Conservation (phyloP, 2,329 filamentous ascomycete species). For the Ascochyta fabae region DNA sequence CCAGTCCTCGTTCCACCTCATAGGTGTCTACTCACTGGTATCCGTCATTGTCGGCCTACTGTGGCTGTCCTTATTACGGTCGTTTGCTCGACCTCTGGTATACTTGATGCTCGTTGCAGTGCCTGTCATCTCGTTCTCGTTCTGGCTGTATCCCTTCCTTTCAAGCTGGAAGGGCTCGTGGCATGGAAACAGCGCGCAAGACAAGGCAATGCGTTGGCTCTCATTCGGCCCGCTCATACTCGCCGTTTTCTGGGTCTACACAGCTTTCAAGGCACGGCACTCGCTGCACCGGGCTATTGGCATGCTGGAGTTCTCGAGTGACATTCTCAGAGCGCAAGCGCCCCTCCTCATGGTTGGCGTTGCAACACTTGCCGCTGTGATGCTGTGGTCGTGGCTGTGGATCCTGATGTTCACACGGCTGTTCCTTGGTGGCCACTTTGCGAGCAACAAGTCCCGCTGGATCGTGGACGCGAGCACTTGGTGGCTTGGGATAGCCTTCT, state of each 20-base stretch:
- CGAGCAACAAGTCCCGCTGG: conserved; percentile 63
- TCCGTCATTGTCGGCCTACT: conserved; percentile 85
- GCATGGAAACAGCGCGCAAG: conserved; percentile 81
- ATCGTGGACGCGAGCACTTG: conserved; percentile 87
- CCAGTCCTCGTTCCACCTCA: conserved; percentile 83
- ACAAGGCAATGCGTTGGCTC: conserved; percentile 85
- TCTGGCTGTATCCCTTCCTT: conserved; percentile 89
- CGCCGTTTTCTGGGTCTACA: conserved; percentile 80
- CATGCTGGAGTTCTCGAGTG: conserved; percentile 90
- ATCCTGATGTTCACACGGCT: conserved; percentile 94
- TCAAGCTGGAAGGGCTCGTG: conserved; percentile 83
- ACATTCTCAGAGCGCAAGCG: conserved; percentile 83
- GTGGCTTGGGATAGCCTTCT: conserved; percentile 93
- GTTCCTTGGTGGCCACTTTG: conserved; percentile 89
- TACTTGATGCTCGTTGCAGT: conserved; percentile 82
- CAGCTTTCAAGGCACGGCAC: conserved; percentile 79
- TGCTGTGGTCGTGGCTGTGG: conserved; percentile 95
- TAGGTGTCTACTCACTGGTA: conserved; percentile 90
- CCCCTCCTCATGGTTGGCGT: conserved; percentile 86
- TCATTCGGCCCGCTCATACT: conserved; percentile 77
- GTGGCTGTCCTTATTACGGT: conserved; percentile 87
- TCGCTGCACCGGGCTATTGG: conserved; percentile 82
- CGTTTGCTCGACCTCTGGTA: conserved; percentile 86
- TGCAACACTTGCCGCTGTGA: conserved; percentile 73
- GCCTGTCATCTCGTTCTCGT: conserved; percentile 83